Evolutionary conservation across 768 basidiomycete species (phyloP).

Genomic region (Termitomyces sp.): DNA sequence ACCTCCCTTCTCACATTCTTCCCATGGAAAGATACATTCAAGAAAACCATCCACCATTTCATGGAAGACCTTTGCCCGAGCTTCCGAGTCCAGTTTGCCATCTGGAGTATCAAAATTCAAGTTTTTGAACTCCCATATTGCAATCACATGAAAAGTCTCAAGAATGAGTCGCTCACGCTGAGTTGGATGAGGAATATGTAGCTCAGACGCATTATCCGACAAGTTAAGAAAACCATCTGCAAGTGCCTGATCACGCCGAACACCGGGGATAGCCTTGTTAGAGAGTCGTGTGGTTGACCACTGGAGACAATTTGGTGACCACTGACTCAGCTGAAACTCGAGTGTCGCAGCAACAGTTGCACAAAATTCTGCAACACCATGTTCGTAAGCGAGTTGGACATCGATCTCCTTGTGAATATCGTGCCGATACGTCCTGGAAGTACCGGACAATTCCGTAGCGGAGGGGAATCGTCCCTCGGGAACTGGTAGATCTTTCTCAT

Average conservation of each 20-base stretch:
- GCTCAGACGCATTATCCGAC: not conserved
- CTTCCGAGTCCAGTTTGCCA: not conserved
- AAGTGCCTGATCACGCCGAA: not conserved
- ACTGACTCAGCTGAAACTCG: not conserved
- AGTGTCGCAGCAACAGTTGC: not conserved
- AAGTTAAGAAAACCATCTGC: slow-evolving; percentile 1
- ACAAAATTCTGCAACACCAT: not conserved
- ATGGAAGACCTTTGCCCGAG: not conserved
- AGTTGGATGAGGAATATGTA: not conserved
- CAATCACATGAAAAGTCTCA: not conserved
- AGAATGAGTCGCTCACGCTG: not conserved
- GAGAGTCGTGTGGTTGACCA: not conserved
- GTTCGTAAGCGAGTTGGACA: not conserved
- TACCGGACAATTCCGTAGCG: not conserved
- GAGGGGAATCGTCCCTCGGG: not conserved
- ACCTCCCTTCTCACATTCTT: not conserved
- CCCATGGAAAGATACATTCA: not conserved
- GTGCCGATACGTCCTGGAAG: not conserved
- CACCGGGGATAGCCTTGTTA: not conserved
- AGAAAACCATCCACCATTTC: not conserved
- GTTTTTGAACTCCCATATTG: not conserved
- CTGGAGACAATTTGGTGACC: not conserved
- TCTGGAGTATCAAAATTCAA: not conserved
- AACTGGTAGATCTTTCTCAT: not conserved
- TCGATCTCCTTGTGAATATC: not conserved